Conservation (phyloP, 1,284 basidiomycete genomes). For the Erythrobasidium hasegawianum region DNA sequence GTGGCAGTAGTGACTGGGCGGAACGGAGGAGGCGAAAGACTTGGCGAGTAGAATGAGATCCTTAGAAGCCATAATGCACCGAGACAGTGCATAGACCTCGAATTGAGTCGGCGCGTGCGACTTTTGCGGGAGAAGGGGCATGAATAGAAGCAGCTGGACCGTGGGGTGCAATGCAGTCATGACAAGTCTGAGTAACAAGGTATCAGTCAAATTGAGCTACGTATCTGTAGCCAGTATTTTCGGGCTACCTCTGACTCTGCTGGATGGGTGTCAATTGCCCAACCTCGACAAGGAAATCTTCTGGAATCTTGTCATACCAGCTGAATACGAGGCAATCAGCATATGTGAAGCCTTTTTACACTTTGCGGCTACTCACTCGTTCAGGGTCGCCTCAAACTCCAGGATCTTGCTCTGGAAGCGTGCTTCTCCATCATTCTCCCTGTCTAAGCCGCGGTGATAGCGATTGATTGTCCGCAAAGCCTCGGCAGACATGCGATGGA, state of each 20-base stretch:
- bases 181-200: neutral
- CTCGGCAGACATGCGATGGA: constrained; percentile 30
- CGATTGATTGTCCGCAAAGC: constrained; percentile 7
- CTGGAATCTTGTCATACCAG: no score
- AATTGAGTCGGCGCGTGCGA: constrained; percentile 18
- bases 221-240: no score
- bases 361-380: constrained; percentile 2
- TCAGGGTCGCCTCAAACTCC: constrained; percentile 6
- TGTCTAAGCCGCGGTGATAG: constrained; percentile 8
- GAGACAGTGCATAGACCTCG: constrained; percentile 16
- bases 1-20: constrained; percentile 24
- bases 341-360: no score
- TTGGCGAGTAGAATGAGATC: constrained; percentile 21
- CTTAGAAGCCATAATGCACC: constrained; percentile 29
- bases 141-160: constrained; percentile 19
- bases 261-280: neutral
- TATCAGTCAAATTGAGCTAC: no score
- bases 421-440: neutral
- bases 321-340: no score
- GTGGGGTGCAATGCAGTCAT: constrained; percentile 12
- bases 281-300: neutral
- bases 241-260: neutral
- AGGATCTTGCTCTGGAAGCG: constrained; percentile 16
- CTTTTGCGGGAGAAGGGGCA: constrained; percentile 26
- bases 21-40: constrained; percentile 5